Base-by-base conservation (phyloP, 306 rosid genomes). In the Cicer judaicum region DNA sequence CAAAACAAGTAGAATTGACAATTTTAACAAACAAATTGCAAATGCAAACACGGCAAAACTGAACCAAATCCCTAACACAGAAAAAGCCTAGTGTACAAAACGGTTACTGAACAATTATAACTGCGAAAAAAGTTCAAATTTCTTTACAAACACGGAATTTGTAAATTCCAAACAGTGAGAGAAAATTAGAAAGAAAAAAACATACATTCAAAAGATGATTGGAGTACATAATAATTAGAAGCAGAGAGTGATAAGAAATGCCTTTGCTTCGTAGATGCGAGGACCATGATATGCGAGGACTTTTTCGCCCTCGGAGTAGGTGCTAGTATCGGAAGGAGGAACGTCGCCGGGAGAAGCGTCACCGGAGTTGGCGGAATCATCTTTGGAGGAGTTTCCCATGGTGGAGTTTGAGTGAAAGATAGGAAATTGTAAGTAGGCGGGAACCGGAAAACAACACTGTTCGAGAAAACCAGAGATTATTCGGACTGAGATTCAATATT, bases 231-330 rank as follows among this genome's bases (percentile, higher is more conserved):
- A 7, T 14, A n/a, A 46, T 21, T 42, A 40, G 2, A 55, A 54
- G 76, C 52, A 6, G 24, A 46, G 29, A 59, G 34, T 44, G 62
- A 41, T 16, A 53, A 15, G 55, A 29, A 29, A 29, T 76, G 74
- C 98, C 98, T 91, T 91, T 76, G 98, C 97, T 88, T 91, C 96
- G 80, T 93, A 93, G 90, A 93, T 87, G 83, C 97, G 91, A 80
- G 92, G 93, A 50, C 97, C 97, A 24, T 91, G 97, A 66, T 88
- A 89, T 14, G 97, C 98, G 44, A 93, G 92, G 41, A 93, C 95
- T 86, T 84, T 93, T 82, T 93, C 98, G 50, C 92, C 92, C 59
- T 83, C 96, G 50, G 87, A 68, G 90, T 75, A 93, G 56, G 81
- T 74, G 57, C 71, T 75, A 62, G 88, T 46, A 50, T 83, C 79